Base-by-base conservation (phyloP, 208 protist species). In the Wallacemonas rigidus region DNA sequence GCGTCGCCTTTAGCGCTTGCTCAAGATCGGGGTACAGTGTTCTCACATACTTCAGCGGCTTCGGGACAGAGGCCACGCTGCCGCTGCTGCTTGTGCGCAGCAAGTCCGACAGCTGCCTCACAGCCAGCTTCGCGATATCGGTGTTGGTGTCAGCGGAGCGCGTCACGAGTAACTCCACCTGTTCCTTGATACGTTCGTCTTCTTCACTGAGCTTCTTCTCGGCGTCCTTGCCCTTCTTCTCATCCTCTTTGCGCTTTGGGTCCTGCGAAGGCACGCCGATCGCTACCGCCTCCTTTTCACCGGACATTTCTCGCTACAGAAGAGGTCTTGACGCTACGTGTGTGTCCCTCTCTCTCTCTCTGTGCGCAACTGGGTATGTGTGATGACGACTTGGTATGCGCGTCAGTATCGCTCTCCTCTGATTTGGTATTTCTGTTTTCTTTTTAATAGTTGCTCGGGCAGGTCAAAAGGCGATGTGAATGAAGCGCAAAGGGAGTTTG, bases 31-130 rank as follows among this genome's bases (percentile, higher is more conserved):
- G 77, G 77, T 98, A 99, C 74, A 99, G 95, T 6, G 89, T 74
- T 12, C 98, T 91, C 7, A 99, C 83, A 77, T 99, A 99, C 85
- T 99, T 99, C 74, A 99, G 91, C 36, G 99, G 98, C 80, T 99
- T 99, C 44, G 99, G 99, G 43, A 99, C 97, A 3, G 98, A 99
- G 0, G 98, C 99, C 80, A 99, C 98, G 51, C 98, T 99, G 3
- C 94, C 94, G 11, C 94, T 92, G 50, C 98, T 99, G 56, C 93
- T 85, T n/a, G 91, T 95, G 54, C 91, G 91, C 57, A 99, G 96
- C 72, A 99, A 86, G 14, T 89, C 92, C 26, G 89, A 88, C 26
- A 99, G 81, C 51, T 90, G 86, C 45, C 97, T 84, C 43, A 99
- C 79, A 0, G 98, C 98, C n/a, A 84, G 63, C 43, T 80, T 83